These are phyloP conservation scores for Phytophthora colocasiae DNA, from an alignment of 352 stramenopile genomes.

Conservation along the genomic window DNA sequence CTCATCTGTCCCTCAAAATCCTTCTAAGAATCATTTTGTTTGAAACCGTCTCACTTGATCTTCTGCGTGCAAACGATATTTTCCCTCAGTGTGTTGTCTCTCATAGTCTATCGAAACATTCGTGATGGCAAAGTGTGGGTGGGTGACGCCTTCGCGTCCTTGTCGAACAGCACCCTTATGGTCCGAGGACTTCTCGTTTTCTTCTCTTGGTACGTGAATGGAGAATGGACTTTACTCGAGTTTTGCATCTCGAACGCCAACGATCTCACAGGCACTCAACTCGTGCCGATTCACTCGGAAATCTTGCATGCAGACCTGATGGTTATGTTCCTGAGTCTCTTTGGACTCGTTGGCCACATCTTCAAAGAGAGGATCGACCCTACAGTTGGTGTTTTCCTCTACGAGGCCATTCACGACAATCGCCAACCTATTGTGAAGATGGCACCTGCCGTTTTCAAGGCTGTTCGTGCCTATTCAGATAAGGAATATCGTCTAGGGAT, in stretches of 20 bases:
- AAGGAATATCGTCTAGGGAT: slow-evolving; percentile 39
- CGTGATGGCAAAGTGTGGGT: slow-evolving; percentile 46
- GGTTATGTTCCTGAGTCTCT: slow-evolving; percentile 42
- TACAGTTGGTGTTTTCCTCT: slow-evolving; percentile 33
- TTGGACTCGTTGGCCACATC: slow-evolving; percentile 35
- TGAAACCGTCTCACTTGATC: too few species aligned
- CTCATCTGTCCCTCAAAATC: too few species aligned
- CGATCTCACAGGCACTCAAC: slow-evolving; percentile 24
- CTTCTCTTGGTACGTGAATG: slow-evolving; percentile 50
- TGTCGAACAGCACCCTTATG: slow-evolving; percentile 46
- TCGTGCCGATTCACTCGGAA: slow-evolving; percentile 36
- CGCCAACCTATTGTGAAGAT: slow-evolving; percentile 35
- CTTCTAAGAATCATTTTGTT: too few species aligned
- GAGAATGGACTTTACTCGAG: slow-evolving; percentile 52
- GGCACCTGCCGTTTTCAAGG: slow-evolving; percentile 18
- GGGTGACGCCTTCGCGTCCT: slow-evolving; percentile 44
- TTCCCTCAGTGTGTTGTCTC: slow-evolving; percentile 39
- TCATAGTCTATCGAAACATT: slow-evolving; percentile 45
- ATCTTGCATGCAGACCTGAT: slow-evolving; percentile 54
- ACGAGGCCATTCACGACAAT: slow-evolving; percentile 35
- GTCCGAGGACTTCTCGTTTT: slow-evolving; percentile 43
- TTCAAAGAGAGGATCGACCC: slow-evolving; percentile 37
- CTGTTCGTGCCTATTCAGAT: slow-evolving; percentile 20
- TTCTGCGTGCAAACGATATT: slow-evolving; percentile 44
- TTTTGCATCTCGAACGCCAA: slow-evolving; percentile 51